Evolutionary conservation across 371 early-diverging fungal species (phyloP).

Genomic region (Apophysomyces trapeziformis): DNA sequence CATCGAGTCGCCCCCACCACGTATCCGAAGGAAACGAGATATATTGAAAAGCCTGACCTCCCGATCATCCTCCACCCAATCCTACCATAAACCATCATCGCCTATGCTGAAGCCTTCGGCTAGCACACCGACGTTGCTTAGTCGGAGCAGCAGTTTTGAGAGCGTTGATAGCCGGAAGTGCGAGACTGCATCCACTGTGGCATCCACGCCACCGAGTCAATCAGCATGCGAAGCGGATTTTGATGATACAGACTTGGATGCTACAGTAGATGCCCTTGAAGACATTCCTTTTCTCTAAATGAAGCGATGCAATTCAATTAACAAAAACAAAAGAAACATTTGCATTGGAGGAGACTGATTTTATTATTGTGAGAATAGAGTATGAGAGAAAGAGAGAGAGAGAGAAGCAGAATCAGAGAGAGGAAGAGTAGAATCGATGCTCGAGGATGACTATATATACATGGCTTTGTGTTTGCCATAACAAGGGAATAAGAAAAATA

Average conservation of each 20-base stretch:
- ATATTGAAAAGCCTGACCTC: slow-evolving; percentile 49
- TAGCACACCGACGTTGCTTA: slow-evolving; percentile 22
- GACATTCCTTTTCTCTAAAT: slow-evolving; percentile 1
- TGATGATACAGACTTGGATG: slow-evolving; percentile 3
- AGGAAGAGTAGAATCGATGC: not conserved
- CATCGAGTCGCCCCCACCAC: slow-evolving; percentile 21
- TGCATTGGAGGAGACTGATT: too few species aligned
- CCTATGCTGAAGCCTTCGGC: slow-evolving; percentile 12
- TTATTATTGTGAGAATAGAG: too few species aligned
- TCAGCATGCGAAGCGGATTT: not conserved
- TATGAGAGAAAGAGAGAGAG: too few species aligned
- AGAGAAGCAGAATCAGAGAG: too few species aligned
- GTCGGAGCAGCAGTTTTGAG: slow-evolving; percentile 5
- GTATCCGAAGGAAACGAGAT: slow-evolving; percentile 20
- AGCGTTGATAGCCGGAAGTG: not conserved
- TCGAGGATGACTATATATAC: not conserved
- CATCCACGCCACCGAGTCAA: slow-evolving; percentile 2
- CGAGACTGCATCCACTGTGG: not conserved
- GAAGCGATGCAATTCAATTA: not conserved
- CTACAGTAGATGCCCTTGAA: not conserved
- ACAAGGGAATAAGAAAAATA: not conserved
- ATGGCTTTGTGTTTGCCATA: not conserved
- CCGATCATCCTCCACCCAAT: slow-evolving; percentile 12
- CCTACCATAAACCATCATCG: not conserved
- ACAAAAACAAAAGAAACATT: not conserved